Evolutionary conservation across 495 filamentous ascomycete genomes (phyloP).

Genomic region (Neurospora sp.): DNA sequence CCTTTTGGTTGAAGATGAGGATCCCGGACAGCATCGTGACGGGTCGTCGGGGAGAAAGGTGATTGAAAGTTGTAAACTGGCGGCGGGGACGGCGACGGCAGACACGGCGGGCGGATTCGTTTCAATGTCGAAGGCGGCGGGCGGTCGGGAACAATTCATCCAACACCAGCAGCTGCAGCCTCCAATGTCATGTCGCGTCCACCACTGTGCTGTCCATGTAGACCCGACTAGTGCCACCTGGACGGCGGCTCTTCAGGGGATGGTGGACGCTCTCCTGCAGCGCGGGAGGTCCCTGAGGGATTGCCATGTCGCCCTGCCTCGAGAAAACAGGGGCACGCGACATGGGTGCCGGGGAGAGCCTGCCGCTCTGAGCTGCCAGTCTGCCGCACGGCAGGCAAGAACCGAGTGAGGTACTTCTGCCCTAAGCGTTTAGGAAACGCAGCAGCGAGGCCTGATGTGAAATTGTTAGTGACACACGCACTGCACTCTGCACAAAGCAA

Average conservation of each 20-base stretch:
- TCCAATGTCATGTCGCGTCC: neutral
- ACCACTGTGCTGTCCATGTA: neutral
- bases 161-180: neutral
- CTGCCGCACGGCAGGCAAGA: neutral
- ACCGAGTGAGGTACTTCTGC: neutral
- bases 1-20: slow-evolving; percentile 98
- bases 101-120: neutral
- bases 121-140: neutral
- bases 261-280: neutral
- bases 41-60: neutral
- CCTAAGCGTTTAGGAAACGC: neutral
- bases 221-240: neutral
- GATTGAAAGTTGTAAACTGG: neutral
- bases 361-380: no score
- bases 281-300: neutral
- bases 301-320: neutral
- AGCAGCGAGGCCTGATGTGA: neutral
- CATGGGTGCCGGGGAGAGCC: neutral
- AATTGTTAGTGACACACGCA: neutral
- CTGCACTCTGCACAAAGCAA: neutral
- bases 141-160: neutral
- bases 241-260: neutral
- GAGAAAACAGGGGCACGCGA: neutral
- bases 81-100: neutral
- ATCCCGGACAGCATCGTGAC: slow-evolving; percentile 86